Evolutionary conservation across 164 flowering plant species (phyloP).

Genomic region (Piper longum): DNA sequence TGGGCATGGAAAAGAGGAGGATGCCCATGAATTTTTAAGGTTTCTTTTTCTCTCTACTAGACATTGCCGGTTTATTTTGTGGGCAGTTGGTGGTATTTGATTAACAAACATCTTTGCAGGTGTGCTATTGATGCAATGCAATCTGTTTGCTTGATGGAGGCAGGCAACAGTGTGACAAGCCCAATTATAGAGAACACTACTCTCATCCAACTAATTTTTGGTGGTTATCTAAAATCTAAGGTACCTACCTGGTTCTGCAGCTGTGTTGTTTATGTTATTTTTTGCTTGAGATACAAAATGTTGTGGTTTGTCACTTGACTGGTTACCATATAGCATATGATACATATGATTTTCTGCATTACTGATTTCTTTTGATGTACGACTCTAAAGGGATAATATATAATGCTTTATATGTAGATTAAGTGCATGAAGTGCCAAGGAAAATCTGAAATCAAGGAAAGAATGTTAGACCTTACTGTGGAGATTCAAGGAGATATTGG

Average conservation of each 20-base stretch:
- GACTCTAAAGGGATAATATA: background rate
- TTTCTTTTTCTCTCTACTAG: slow-evolving; percentile 3
- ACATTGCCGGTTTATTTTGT: background rate
- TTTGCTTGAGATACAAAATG: background rate
- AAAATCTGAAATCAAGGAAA: slow-evolving; percentile 64
- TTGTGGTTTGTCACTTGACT: background rate
- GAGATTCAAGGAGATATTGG: slow-evolving; percentile 79
- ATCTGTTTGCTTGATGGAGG: slow-evolving; percentile 62
- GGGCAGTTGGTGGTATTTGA: background rate
- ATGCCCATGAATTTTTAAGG: slow-evolving; percentile 97
- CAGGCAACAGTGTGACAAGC: slow-evolving; percentile 21
- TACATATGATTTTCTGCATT: too few species aligned
- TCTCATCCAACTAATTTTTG: slow-evolving; percentile 72
- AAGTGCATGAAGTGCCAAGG: slow-evolving; percentile 71
- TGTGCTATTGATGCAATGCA: slow-evolving; percentile 80
- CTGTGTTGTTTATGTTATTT: background rate
- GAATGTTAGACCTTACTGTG: slow-evolving; percentile 91
- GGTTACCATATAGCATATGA: background rate
- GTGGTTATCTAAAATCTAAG: slow-evolving; percentile 91
- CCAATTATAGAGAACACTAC: slow-evolving; percentile 55
- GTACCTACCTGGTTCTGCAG: slow-evolving; percentile 14
- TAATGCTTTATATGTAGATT: slow-evolving; percentile 31
- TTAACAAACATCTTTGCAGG: slow-evolving; percentile 26
- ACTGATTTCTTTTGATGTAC: too few species aligned
- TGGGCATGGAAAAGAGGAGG: slow-evolving; percentile 47